Evolutionary conservation across 768 basidiomycete genomes (phyloP).

Genomic region (Leccinum longicurvipes): DNA sequence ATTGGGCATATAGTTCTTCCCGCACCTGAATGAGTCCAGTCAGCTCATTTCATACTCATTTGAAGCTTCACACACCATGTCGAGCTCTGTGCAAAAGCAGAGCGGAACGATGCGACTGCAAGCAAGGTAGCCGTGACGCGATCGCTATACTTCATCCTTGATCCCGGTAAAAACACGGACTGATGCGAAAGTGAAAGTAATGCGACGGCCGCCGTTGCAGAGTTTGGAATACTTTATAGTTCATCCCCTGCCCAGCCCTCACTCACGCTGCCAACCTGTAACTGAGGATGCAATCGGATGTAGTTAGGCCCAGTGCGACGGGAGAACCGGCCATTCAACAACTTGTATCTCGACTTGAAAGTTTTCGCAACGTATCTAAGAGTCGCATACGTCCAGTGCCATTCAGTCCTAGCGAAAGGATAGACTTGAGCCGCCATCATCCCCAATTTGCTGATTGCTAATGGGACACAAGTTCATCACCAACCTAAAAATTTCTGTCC

Average conservation of each 20-base stretch:
- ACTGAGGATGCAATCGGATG: too few species aligned
- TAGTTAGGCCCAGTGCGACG: background rate
- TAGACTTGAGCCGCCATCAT: background rate
- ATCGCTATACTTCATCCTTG: constrained; percentile 16
- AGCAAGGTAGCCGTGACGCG: constrained; percentile 7
- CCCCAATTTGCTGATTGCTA: background rate
- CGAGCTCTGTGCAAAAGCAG: constrained; percentile 14
- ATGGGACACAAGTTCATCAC: too few species aligned
- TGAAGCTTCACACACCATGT: constrained; percentile 21
- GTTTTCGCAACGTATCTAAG: background rate
- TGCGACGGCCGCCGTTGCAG: background rate
- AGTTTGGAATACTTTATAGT: constrained; percentile 8
- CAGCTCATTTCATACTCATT: background rate
- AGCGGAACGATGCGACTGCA: constrained; percentile 4
- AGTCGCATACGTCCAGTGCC: background rate
- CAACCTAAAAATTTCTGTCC: too few species aligned
- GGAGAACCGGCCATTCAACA: background rate
- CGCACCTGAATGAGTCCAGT: constrained; percentile 38
- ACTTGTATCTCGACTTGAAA: background rate
- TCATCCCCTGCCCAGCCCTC: too few species aligned
- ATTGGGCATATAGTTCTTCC: constrained; percentile 45
- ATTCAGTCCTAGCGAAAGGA: background rate
- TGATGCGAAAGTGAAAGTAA: background rate
- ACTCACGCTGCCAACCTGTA: too few species aligned
- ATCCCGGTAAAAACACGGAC: background rate